Base-by-base conservation (phyloP, 2,329 filamentous ascomycete species). In the Neobulgaria alba region DNA sequence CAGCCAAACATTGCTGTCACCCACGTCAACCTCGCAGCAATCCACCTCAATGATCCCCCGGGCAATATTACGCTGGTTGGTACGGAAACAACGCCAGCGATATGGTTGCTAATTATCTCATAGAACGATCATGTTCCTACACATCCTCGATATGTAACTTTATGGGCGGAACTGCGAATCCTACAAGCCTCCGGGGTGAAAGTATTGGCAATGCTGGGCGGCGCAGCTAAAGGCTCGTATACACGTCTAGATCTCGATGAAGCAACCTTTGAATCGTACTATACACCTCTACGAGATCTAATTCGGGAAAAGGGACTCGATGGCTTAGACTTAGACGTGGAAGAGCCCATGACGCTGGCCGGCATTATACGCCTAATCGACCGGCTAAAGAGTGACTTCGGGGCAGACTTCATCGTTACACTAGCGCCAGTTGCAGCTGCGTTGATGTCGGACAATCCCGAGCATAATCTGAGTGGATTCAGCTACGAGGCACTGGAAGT, bases 191-290 rank as follows among this genome's bases (percentile, higher is more conserved):
- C 72, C 5, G 87, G 87, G 31, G 71, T 95, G 48, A 87, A 82
- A 54, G 77, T 95, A 10, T 71, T 94, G 58, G 85, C 77, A 40
- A 92, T 95, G 85, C 69, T 95, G 2, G 89, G 89, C 29, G 89
- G 89, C 12, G 87, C 88, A 2, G 87, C 86, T 0, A 72, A 73
- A 44, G 89, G 88, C 9, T 82, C 78, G 10, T 95, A 75, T 57
- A 65, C 69, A 36, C 69, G 75, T 41, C 66, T 80, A 14, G 62
- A 64, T 42, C 71, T 79, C 3, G 75, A 76, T 41, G 63, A 65
- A 19, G 65, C 71, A 38, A 65, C 69, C 17, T 93, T 93, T 56
- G 83, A 93, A 62, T 60, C 65, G 12, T 87, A 83, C 64, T 92
- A 94, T 57, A 56, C 55, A 0, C 85, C 84, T 2, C 65, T 94